Base-by-base conservation (phyloP, 2,329 filamentous ascomycete species). In the Plectosphaerella cucumerina region DNA sequence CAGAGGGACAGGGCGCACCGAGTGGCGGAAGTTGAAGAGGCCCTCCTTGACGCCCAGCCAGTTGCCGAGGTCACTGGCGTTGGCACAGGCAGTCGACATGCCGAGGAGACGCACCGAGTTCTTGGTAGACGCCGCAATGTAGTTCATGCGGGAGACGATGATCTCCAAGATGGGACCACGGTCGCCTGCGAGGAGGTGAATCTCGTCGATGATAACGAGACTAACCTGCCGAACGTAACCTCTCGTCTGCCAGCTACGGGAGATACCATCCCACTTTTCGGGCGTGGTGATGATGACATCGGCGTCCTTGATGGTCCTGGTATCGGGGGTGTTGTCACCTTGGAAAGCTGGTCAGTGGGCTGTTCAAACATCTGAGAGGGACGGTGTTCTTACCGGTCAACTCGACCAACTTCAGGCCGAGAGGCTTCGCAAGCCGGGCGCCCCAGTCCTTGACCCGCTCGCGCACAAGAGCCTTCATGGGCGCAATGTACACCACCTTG, bases 231-330 rank as follows among this genome's bases (percentile, higher is more conserved):
- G 85, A 39, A 99, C 94, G 59, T 99, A 99, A 54, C 89, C 89
- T 82, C 94, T 87, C 5, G 93, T 97, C 68, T 97, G 92, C 94
- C 95, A 99, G 63, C 90, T 96, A 81, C 94, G 89, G 60, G 90
- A 96, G 59, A 99, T 97, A 81, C 95, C 95, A 65, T 99, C 95
- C 94, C 94, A 99, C 67, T 99, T 99, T 72, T 99, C 94, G n/a
- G 94, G 95, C 0, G 95, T 99, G 0, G 94, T 99, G 61, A 99
- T 91, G 61, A 99, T 99, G 55, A 99, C 90, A 65, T 99, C 94
- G 4, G 94, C 94, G 64, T 97, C 88, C 59, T 92, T 84, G 60
- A 99, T 99, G 0, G 93, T 97, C 47, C 90, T 81, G 1, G 94
- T 99, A 64, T 99, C 94, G 1, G 95, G 95, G 0, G 95, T 99